Base-by-base conservation (phyloP, 2,329 filamentous ascomycete genomes). In the Sarocladium kiliense region DNA sequence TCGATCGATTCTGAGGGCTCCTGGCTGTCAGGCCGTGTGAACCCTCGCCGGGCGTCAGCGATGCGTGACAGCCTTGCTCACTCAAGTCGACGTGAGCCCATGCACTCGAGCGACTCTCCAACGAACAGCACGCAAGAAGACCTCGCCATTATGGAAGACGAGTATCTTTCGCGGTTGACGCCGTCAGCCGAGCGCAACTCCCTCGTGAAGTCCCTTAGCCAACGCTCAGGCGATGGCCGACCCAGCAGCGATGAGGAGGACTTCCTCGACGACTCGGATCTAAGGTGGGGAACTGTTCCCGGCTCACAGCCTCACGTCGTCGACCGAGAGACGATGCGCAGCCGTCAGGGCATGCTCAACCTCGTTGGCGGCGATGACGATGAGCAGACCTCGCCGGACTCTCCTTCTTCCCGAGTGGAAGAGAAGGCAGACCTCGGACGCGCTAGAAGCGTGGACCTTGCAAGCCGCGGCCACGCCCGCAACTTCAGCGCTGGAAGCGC, bases 1-100 rank as follows among this genome's bases (percentile, higher is more conserved):
- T 97, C 92, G 0, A 90, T 97, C 57, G 94, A 97, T 66, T 97
- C 92, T 0, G 94, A 99, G 73, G 94, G 83, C 3, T 97, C 92
- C 0, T 99, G 94, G 94, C 84, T 99, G 44, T 94, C 91, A 3
- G 91, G 93, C 16, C 85, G 86, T 56, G 70, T 77, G 51, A 79
- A 77, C 60, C 77, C 75, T 64, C 70, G 76, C 60, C 69, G 71
- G 27, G 76, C 77, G 60, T 65, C 76, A 55, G 67, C 76, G 65
- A 69, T 83, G 65, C 64, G 76, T 30, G 71, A 68, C 58, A 75
- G 68, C 63, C 67, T 68, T 42, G 59, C 63, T 30, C 64, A 66
- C 32, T 63, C 64, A 39, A 69, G 65, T 49, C 65, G 62, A 25
- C 65, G 62, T 30, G 66, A 68, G 26, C 61, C 59, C 12, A 56